These are phyloP conservation scores for Solanum chiquidenum DNA, from an alignment of 257 asterid species.

Conservation along the genomic window DNA sequence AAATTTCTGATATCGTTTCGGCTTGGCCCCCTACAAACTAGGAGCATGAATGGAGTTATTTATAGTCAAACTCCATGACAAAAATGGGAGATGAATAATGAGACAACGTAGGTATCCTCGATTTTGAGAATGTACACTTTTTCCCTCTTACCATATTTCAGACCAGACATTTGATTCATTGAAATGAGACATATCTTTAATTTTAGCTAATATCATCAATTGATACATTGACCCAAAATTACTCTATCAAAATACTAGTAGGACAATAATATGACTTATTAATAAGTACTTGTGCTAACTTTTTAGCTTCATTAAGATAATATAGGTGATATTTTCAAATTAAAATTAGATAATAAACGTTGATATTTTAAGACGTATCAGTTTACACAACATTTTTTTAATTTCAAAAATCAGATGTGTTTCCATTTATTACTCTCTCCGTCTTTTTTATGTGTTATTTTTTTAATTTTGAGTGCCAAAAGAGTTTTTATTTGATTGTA, in stretches of 20 bases:
- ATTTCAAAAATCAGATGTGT: too few relatives aligned
- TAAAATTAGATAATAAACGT: neutral
- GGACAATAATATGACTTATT: neutral
- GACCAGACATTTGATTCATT: neutral
- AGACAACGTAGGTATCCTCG: neutral
- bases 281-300: neutral
- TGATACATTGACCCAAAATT: neutral
- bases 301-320: neutral
- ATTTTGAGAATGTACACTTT: neutral
- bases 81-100: neutral
- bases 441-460: neutral
- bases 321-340: neutral
- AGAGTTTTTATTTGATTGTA: neutral
- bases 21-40: neutral
- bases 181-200: neutral
- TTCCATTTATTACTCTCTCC: neutral
- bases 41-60: neutral
- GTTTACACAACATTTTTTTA: rapidly evolving
- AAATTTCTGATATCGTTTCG: neutral
- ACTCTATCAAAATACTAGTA: neutral
- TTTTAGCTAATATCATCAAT: neutral
- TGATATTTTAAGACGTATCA: neutral
- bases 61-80: neutral
- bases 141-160: neutral
- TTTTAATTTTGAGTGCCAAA: neutral